Evolutionary conservation across 257 asterid genomes (phyloP), one percentile per base, ranked within the genome.

Genomic region (Scutellaria baicalensis): DNA sequence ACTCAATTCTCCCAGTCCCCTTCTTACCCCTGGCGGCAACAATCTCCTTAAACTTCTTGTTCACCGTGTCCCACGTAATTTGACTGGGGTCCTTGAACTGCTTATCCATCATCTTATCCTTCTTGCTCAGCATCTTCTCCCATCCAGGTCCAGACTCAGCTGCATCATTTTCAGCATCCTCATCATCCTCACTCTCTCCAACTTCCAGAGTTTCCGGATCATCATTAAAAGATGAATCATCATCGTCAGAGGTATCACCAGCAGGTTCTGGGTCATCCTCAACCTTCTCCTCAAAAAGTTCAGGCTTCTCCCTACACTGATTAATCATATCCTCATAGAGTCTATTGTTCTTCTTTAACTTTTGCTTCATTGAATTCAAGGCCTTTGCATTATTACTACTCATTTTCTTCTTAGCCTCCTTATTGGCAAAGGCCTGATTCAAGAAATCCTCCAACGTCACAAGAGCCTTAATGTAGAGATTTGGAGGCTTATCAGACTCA

Each of bases 401-500:
- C 99, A 94, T 94, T 82, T 91, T 94, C 87, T 94, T 94, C 87
- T 89, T 94, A 0, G 96, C 95, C 81, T 94, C 99, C 85, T 93
- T 93, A 65, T 89, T 93, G 55, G 95, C 91, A 76, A 84, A 57
- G 12, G 97, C 83, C 85, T 87, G 89, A 51, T 84, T 89, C 82
- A 93, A 66, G 78, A 84, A 85, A 67, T 94, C 97, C 80, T 91
- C 97, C 79, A 94, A 57, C 93, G 79, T 87, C 56, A 94, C 96
- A 17, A 94, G 95, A 70, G 97, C 94, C 82, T 88, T 94, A n/a
- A 94, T 78, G 71, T 94, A 94, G 7, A 86, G 81, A 79, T 83
- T 88, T 1, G 97, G 97, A 45, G 88, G 86, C 48, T 77, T 83
- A 57, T 78, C 89, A 0, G 97, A 65, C 64, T 94, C 97, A 6